phyloP scores from a whole-genome alignment of 2,329 filamentous ascomycete genomes.

The Cercospora citrullina region DNA sequence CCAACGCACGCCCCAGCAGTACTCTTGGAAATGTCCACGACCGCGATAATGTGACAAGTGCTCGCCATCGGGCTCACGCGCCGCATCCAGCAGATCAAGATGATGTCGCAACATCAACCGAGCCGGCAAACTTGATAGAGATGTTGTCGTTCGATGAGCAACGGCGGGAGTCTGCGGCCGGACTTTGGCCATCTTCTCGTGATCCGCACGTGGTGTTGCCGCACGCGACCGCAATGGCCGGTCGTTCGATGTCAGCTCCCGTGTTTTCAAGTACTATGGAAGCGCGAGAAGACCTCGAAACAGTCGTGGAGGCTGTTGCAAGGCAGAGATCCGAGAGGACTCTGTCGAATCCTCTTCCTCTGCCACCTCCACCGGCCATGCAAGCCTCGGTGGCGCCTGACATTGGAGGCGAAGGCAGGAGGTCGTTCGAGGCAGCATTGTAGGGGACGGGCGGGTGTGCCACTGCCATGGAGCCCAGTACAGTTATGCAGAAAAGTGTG shows the following conservation, averaged over 20 bases:
- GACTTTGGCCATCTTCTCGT: neutral
- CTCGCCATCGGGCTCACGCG: neutral
- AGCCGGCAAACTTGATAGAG: neutral
- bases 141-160: neutral
- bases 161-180: neutral
- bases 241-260: neutral
- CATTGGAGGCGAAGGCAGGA: neutral
- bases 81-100: neutral
- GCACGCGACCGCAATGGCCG: neutral
- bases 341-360: neutral
- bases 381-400: neutral
- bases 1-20: neutral
- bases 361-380: neutral
- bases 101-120: neutral
- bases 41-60: neutral
- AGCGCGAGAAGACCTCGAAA: neutral
- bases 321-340: neutral
- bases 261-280: neutral
- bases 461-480: neutral
- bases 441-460: neutral
- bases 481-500: neutral
- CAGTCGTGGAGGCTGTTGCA: neutral
- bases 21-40: neutral
- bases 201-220: neutral
- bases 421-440: neutral